These are phyloP conservation scores for Microdochium nivale DNA, from an alignment of 2,329 filamentous ascomycete genomes.

Conservation along the genomic window DNA sequence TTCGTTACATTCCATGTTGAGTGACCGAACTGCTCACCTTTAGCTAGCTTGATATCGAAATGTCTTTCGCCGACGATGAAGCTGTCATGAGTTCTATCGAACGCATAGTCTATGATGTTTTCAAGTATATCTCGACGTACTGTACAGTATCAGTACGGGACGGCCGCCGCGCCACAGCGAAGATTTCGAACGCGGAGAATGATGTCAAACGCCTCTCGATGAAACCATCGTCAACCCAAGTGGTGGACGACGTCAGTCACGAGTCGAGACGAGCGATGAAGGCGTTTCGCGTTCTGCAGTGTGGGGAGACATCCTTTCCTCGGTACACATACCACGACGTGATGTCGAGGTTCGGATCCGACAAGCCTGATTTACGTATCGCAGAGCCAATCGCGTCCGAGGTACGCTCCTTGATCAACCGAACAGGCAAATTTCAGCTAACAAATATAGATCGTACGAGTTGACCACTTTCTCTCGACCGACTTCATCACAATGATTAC, in stretches of 20 bases:
- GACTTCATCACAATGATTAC: slow-evolving; percentile 71
- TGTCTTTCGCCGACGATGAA: slow-evolving; percentile 70
- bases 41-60: slow-evolving; percentile 76
- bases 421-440: slow-evolving; percentile 6
- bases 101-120: slow-evolving; percentile 44
- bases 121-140: slow-evolving; percentile 32
- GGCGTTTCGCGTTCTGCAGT: neutral
- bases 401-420: slow-evolving; percentile 28
- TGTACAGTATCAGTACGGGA: neutral
- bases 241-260: neutral
- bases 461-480: slow-evolving; percentile 54
- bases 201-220: neutral
- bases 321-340: slow-evolving; percentile 54
- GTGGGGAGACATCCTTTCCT: neutral
- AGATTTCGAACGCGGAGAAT: too few species aligned
- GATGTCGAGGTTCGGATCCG: slow-evolving; percentile 74
- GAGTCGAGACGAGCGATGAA: neutral
- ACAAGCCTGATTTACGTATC: slow-evolving; percentile 86
- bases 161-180: too few species aligned
- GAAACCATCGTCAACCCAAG: too few species aligned
- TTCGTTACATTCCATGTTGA: slow-evolving; percentile 1
- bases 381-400: slow-evolving; percentile 34
- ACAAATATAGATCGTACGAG: slow-evolving; percentile 47
- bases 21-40: slow-evolving; percentile 2
- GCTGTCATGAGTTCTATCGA: slow-evolving; percentile 57